Percentiles rank a stretch among this genome's conserved stretches.
These are phyloP conservation scores for Skeletonema costatum DNA, from an alignment of 108 stramenopile genomes.

Conservation along the genomic window DNA sequence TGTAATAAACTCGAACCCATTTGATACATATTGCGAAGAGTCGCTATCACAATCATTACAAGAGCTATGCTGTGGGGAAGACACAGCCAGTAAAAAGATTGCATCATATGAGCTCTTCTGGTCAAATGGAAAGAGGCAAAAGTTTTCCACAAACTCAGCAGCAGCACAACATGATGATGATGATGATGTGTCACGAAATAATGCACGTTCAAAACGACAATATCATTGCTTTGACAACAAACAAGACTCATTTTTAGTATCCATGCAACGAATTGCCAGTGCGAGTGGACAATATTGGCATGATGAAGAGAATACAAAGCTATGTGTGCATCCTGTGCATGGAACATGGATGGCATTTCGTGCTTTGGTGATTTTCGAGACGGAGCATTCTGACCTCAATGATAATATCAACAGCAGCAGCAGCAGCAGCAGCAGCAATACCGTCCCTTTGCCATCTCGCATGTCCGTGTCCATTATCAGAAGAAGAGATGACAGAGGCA, in stretches of 20 bases:
- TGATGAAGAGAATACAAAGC: conserved; percentile 47
- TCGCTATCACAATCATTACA: conserved; percentile 4
- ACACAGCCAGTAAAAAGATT: background rate
- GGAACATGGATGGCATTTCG: conserved; percentile 64
- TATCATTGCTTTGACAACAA: conserved; percentile 23
- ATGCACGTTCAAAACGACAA: background rate
- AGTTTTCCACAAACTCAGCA: background rate
- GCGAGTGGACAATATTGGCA: conserved; percentile 51
- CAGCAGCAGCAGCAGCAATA: background rate
- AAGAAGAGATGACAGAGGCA: conserved; percentile 33
- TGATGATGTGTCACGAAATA: background rate
- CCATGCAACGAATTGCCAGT: conserved; percentile 57
- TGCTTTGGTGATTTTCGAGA: conserved; percentile 45
- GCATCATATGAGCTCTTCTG: conserved; percentile 40
- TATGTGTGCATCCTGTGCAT: conserved; percentile 54
- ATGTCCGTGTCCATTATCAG: conserved; percentile 34
- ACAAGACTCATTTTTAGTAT: conserved; percentile 40
- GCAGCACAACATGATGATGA: background rate
- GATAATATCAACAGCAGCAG: background rate
- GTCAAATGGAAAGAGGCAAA: conserved; percentile 39
- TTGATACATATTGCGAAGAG: conserved; percentile 37
- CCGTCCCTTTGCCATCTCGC: conserved; percentile 23
- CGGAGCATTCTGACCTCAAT: background rate
- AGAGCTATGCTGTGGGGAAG: background rate
- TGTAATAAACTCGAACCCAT: conserved; percentile 17